Evolutionary conservation across 2,329 filamentous ascomycete genomes (phyloP), one percentile per base, ranked within the genome.

Genomic region (Xylaria sp.): DNA sequence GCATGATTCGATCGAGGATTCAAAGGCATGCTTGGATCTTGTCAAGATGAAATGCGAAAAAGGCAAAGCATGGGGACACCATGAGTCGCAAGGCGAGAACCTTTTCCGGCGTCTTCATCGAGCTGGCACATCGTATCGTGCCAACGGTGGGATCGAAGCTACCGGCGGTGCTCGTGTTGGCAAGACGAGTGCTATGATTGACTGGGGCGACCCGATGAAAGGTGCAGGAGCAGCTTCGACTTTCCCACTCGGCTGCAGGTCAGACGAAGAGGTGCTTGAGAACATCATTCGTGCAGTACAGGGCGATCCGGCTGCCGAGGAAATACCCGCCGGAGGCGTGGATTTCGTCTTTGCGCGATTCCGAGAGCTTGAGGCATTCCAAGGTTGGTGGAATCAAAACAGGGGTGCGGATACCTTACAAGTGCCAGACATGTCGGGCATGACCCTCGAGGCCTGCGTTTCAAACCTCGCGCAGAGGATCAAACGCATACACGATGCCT

Each of bases 41-140:
- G 89, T 98, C 57, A 97, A 96, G 80, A 91, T 95, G 77, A 99
- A 99, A 80, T 97, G 95, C 79, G 94, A 98, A 79, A 96, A 93
- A 80, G 96, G 96, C 48, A 92, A 92, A 72, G 81, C 85, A 28
- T 99, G 94, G 93, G 96, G 93, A 42, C 91, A 91, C 0, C 89
- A 89, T 59, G 93, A 97, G 51, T 86, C 89, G 1, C 90, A 90
- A 54, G 90, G 90, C 48, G 96, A 99, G 81, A 95, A 93, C 73
- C 89, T 99, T 59, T 99, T 98, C 84, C 92, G 91, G 73, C 89
- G 95, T 10, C 85, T 99, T 4, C 87, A 86, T 3, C 86, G 90
- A 53, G 84, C 89, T 17, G 89, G 89, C 56, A 87, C 86, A 13
- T 82, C 84, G 13, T 90, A 90, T 78, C 88, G 89, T 74, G 85